Evolutionary conservation across 2,329 filamentous ascomycete species (phyloP).

Genomic region (Stemphylium lycopersici): DNA sequence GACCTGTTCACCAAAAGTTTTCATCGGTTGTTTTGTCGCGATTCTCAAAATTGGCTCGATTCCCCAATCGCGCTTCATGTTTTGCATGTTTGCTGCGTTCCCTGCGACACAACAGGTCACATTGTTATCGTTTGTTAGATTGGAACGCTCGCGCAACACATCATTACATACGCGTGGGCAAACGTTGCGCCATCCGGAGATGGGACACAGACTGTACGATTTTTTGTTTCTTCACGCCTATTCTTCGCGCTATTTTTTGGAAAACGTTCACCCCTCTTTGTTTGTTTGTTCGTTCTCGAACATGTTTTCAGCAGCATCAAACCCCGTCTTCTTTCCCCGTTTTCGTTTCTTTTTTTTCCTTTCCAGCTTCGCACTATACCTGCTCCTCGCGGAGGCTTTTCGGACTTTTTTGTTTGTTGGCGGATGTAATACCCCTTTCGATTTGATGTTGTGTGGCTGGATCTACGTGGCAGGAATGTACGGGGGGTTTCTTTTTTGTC

Average conservation of each 20-base stretch:
- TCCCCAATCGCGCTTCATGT: slow-evolving; percentile 28
- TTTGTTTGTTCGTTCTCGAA: slow-evolving; percentile 2
- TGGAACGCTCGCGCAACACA: slow-evolving; percentile 46
- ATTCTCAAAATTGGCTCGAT: slow-evolving; percentile 28
- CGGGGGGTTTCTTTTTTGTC: slow-evolving; percentile 9
- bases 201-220: slow-evolving; percentile 22
- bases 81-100: slow-evolving; percentile 36
- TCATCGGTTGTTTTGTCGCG: slow-evolving; percentile 18
- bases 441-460: slow-evolving; percentile 15
- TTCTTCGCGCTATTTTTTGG: slow-evolving; percentile 6
- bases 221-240: slow-evolving; percentile 9
- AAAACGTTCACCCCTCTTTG: slow-evolving; percentile 5
- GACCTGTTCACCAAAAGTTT: slow-evolving; percentile 23
- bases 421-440: slow-evolving; percentile 38
- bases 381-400: slow-evolving; percentile 32
- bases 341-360: slow-evolving; percentile 13
- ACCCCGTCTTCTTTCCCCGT: background rate
- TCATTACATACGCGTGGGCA: slow-evolving; percentile 30
- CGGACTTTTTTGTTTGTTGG: slow-evolving; percentile 26
- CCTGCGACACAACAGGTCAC: slow-evolving; percentile 44
- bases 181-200: slow-evolving; percentile 26
- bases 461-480: slow-evolving; percentile 12
- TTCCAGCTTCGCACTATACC: slow-evolving; percentile 34
- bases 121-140: slow-evolving; percentile 47
- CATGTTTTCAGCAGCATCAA: background rate